Evolutionary conservation across 352 stramenopile species (phyloP).

Genomic region (Pelagophyceae sp.): DNA sequence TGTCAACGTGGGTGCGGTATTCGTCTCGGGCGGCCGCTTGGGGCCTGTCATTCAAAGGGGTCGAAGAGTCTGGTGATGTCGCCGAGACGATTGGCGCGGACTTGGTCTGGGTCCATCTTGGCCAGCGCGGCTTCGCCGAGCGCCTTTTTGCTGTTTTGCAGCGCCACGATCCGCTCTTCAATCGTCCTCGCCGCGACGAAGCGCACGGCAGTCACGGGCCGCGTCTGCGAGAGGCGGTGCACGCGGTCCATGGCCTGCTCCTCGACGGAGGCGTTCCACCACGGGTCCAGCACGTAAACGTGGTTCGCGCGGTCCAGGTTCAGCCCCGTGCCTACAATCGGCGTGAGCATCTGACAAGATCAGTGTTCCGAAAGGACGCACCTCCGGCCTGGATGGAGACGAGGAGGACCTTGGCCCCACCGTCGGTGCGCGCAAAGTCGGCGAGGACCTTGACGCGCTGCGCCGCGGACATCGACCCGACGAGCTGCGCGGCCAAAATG

Average conservation of each 20-base stretch:
- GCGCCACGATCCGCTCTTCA: not conserved
- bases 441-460: slow-evolving; percentile 24
- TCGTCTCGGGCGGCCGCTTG: too few species aligned
- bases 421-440: slow-evolving; percentile 21
- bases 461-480: slow-evolving; percentile 24
- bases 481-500: slow-evolving; percentile 16
- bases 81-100: not conserved
- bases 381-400: slow-evolving; percentile 27
- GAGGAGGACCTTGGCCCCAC: slow-evolving; percentile 27
- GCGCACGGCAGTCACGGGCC: not conserved
- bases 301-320: slow-evolving; percentile 45
- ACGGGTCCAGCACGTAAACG: slow-evolving; percentile 55
- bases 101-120: not conserved
- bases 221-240: slow-evolving; percentile 1
- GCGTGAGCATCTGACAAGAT: too few species aligned
- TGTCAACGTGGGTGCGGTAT: too few species aligned
- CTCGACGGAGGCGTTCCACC: slow-evolving; percentile 84
- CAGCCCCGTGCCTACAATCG: slow-evolving; percentile 41
- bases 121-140: not conserved
- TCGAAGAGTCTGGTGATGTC: not conserved
- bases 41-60: too few species aligned
- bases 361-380: too few species aligned
- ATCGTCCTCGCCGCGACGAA: not conserved
- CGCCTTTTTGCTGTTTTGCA: not conserved
- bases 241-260: slow-evolving; percentile 78